Evolutionary conservation across 2,329 filamentous ascomycete species (phyloP).

Genomic region (Erysiphe pulchra): DNA sequence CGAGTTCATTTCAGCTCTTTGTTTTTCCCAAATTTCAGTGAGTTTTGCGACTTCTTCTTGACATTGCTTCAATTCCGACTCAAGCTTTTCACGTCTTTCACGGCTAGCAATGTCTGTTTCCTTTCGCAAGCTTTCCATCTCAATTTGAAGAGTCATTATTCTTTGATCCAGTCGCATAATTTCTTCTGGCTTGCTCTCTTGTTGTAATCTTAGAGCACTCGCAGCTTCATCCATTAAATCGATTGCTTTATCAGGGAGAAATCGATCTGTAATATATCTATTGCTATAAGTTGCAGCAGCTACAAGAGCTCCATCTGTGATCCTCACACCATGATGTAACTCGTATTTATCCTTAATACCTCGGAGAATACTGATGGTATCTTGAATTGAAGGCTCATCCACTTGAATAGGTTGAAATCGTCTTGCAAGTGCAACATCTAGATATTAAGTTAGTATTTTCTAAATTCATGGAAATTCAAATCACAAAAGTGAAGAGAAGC

Average conservation of each 20-base stretch:
- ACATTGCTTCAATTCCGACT: constrained; percentile 47
- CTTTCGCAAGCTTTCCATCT: constrained; percentile 79
- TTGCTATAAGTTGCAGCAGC: constrained; percentile 83
- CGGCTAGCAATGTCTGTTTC: constrained; percentile 77
- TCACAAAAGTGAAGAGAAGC: no score
- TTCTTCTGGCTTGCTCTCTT: constrained; percentile 88
- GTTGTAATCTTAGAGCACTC: constrained; percentile 68
- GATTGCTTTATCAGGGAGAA: constrained; percentile 90
- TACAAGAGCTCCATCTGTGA: constrained; percentile 76
- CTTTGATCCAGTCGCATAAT: constrained; percentile 82
- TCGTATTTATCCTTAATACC: constrained; percentile 97
- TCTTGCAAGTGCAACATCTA: constrained; percentile 66
- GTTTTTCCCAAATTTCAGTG: constrained; percentile 71
- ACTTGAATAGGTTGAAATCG: constrained; percentile 88
- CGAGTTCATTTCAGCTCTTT: constrained; percentile 59
- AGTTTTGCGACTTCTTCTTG: constrained; percentile 53
- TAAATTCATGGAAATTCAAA: not conserved
- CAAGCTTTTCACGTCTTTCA: constrained; percentile 67
- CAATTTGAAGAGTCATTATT: constrained; percentile 94
- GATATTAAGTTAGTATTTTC: not conserved
- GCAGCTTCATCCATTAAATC: constrained; percentile 92
- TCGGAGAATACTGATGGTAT: constrained; percentile 83
- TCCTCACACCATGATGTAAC: constrained; percentile 78
- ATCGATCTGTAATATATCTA: constrained; percentile 87
- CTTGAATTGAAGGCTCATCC: constrained; percentile 71